phyloP scores from a whole-genome alignment of 2,329 filamentous ascomycete genomes.

The Plenodomus tracheiphilus region DNA sequence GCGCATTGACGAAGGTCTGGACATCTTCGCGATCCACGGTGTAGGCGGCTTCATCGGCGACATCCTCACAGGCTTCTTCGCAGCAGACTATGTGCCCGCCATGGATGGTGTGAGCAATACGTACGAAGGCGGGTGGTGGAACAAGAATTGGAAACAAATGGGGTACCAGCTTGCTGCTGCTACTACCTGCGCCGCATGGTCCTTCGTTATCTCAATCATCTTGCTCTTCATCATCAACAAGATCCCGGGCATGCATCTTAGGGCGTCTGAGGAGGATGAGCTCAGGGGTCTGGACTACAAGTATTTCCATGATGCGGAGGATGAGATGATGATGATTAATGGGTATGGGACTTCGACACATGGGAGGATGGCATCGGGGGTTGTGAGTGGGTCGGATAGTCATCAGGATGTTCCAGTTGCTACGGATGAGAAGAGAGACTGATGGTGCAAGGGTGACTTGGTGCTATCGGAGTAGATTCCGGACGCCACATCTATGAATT shows the following conservation, averaged over 20 bases:
- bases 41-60: constrained; percentile 62
- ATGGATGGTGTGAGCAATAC: constrained; percentile 56
- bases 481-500: no score
- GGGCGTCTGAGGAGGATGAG: constrained; percentile 60
- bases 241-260: constrained; percentile 61
- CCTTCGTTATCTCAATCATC: constrained; percentile 57
- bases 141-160: constrained; percentile 59
- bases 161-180: constrained; percentile 62
- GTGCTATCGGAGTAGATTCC: background rate
- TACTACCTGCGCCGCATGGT: constrained; percentile 59
- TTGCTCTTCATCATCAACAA: constrained; percentile 61
- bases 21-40: constrained; percentile 64
- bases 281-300: constrained; percentile 57
- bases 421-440: constrained; percentile 23
- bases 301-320: constrained; percentile 48
- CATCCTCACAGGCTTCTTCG: constrained; percentile 62
- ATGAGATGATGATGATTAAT: constrained; percentile 24
- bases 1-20: constrained; percentile 60
- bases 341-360: constrained; percentile 21
- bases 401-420: constrained; percentile 24
- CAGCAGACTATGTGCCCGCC: constrained; percentile 53
- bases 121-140: constrained; percentile 56
- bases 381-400: constrained; percentile 18
- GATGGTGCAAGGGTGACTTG: background rate
- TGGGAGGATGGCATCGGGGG: constrained; percentile 8